Evolutionary conservation across 2,329 filamentous ascomycete genomes (phyloP).

Genomic region (Aspergillus sp.): DNA sequence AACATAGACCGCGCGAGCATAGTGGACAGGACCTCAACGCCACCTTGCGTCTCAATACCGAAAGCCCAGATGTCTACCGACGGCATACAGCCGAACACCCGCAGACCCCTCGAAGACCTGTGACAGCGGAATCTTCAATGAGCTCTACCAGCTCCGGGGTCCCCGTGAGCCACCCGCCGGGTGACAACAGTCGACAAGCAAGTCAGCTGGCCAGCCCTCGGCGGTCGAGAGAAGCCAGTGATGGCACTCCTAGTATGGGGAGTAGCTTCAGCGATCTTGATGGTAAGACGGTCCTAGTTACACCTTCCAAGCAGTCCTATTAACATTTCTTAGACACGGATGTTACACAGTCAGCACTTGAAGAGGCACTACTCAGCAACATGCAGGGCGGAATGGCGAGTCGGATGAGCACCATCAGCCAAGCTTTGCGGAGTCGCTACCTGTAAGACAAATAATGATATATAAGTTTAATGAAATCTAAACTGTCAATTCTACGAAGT

Average conservation of each 20-base stretch:
- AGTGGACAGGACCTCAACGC: constrained; percentile 31
- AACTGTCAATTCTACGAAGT: neutral
- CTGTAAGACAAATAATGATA: constrained; percentile 19
- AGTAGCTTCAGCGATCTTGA: constrained; percentile 62
- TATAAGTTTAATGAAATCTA: neutral
- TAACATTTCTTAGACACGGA: constrained; percentile 46
- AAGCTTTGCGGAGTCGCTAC: constrained; percentile 49
- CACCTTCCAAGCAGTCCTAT: neutral
- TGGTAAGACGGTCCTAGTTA: constrained; percentile 32
- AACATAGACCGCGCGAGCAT: constrained; percentile 12
- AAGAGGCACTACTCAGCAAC: constrained; percentile 57
- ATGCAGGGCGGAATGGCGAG: constrained; percentile 50
- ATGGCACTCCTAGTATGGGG: constrained; percentile 56
- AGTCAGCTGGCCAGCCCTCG: constrained; percentile 42
- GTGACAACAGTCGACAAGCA: constrained; percentile 12
- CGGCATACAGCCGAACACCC: constrained; percentile 21
- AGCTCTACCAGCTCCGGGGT: constrained; percentile 35
- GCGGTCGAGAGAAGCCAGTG: constrained; percentile 41
- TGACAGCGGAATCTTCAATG: constrained; percentile 23
- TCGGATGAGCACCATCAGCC: constrained; percentile 47
- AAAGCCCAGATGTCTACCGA: constrained; percentile 20
- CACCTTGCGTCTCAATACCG: constrained; percentile 34
- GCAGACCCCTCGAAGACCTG: constrained; percentile 12
- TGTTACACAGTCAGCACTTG: constrained; percentile 58
- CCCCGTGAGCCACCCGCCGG: constrained; percentile 16